Base-by-base conservation (phyloP, 495 filamentous ascomycete genomes). In the Glutinoglossum americanum region DNA sequence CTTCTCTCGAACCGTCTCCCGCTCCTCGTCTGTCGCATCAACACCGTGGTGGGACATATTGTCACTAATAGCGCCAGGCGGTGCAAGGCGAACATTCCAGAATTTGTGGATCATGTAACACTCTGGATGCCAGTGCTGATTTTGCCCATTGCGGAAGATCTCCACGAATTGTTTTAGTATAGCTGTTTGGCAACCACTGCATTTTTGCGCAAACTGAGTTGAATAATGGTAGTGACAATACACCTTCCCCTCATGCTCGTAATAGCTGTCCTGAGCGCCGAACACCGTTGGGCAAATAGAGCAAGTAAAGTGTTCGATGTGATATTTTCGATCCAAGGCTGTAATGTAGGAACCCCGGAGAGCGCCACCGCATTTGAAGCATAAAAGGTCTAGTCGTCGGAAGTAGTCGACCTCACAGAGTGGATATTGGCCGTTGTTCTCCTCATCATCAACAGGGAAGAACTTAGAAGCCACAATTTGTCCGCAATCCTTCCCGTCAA, bases 61-160 rank as follows among this genome's bases (percentile, higher is more conserved):
- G 39, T 76, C 70, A 25, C 72, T 66, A 25, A 75, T 73, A 53
- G 76, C 69, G 19, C 73, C 77, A 19, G 73, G 68, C 11, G 75
- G 75, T 27, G 81, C 80, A 51, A 99, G 76, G 26, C 90, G 81
- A 41, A 99, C 93, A 66, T 95, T 99, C 93, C 93, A 99, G 71
- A 97, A 99, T 66, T 99, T 99, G 69, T 99, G 93, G 47, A 99
- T 99, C 92, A 97, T 99, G 68, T 99, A 99, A 69, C 93, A 99
- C 67, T 99, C 93, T 2, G 93, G 93, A 65, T 99, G 93, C 93
- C 93, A 99, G 64, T 99, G 93, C 66, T 99, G 93, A 65, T 97
- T 94, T 66, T 93, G 82, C 0, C 92, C 90, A 68, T 97, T 96
- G 54, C 93, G 80, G 69, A 89, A 97, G 60, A 99, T 96, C 69